phyloP scores from a whole-genome alignment of 306 rosid species.

The Hippophae gyantsensis region DNA sequence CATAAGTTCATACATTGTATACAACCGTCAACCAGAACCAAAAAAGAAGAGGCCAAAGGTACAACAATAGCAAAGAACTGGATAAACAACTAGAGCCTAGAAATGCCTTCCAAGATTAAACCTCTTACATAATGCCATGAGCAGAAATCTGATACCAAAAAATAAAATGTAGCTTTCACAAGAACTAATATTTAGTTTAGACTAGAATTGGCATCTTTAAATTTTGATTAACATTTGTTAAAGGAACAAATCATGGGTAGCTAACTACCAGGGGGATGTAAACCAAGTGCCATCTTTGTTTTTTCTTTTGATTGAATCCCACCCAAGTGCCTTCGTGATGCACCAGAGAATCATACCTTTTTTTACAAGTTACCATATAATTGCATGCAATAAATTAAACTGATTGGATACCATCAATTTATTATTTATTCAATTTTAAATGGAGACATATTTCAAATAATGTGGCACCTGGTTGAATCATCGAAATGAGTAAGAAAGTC shows the following conservation, averaged over 20 bases:
- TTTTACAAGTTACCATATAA: neutral
- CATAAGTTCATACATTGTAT: constrained; percentile 1
- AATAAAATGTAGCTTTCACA: neutral
- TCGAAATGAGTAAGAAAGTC: neutral
- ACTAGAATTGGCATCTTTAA: neutral
- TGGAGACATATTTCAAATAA: neutral
- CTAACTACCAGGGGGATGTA: neutral
- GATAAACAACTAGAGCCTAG: no score
- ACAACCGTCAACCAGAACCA: neutral
- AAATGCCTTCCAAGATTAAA: neutral
- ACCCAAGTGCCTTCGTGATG: neutral
- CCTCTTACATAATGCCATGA: neutral
- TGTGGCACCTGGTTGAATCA: neutral
- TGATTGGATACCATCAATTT: neutral
- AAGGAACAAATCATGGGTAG: constrained; percentile 1
- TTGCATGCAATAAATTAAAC: neutral
- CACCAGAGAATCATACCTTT: neutral
- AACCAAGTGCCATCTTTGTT: neutral
- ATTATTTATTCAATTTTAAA: neutral
- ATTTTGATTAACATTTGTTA: neutral
- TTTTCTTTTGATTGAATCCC: no score
- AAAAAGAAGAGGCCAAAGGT: neutral
- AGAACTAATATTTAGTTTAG: neutral
- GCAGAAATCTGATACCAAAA: neutral
- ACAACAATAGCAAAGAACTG: neutral